Evolutionary conservation across 805 yeast species (phyloP).

Genomic region (Vanderwaltozyma verrucispora): DNA sequence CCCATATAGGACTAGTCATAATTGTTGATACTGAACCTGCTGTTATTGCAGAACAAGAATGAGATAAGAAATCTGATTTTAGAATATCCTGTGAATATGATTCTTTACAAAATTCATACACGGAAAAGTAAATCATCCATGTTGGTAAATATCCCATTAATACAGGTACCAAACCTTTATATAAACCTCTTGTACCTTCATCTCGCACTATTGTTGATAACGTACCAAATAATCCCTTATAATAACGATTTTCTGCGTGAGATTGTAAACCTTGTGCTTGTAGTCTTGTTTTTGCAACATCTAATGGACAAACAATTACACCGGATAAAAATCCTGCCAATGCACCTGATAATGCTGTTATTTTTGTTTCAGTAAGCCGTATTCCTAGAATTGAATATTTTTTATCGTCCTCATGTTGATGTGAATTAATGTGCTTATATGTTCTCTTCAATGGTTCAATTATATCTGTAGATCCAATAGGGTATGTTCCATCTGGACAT

Average conservation of each 20-base stretch:
- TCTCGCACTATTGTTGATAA: conserved; percentile 55
- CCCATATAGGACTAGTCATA: conserved; percentile 94
- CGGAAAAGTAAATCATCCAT: conserved; percentile 92
- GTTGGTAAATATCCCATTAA: conserved; percentile 91
- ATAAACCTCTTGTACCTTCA: conserved; percentile 77
- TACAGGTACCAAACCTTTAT: conserved; percentile 88
- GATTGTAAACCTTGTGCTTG: conserved; percentile 74
- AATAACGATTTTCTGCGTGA: conserved; percentile 28
- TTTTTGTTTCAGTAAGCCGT: conserved; percentile 32
- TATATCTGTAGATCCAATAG: conserved; percentile 16
- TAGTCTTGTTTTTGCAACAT: conserved; percentile 86
- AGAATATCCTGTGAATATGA: conserved; percentile 37
- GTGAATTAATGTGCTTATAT: background rate
- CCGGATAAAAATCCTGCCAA: conserved; percentile 90
- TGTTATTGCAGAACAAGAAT: conserved; percentile 54
- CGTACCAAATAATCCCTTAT: conserved; percentile 55
- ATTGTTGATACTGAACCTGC: conserved; percentile 86
- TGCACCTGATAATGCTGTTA: conserved; percentile 83
- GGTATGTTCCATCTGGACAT: conserved; percentile 18
- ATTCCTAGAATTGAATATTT: background rate
- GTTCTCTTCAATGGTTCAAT: conserved; percentile 9
- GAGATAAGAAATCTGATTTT: conserved; percentile 29
- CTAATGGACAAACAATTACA: conserved; percentile 84
- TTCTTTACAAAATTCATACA: conserved; percentile 70
- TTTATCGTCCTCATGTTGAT: background rate